Evolutionary conservation across 495 filamentous ascomycete species (phyloP), one percentile per base, ranked within the genome.

Genomic region (Penicillium herquei): DNA sequence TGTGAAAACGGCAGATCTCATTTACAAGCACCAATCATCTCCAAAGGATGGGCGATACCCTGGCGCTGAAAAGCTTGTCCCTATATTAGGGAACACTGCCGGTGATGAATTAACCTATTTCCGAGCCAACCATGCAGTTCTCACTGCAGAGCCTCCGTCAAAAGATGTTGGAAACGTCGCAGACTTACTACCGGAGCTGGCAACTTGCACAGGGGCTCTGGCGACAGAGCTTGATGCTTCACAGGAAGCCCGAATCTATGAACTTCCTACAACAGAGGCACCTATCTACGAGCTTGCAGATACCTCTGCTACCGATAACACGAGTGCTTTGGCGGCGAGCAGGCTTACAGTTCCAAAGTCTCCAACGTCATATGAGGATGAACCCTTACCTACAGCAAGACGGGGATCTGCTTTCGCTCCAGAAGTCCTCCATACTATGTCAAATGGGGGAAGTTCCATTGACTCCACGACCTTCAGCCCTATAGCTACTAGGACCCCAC

Each of bases 61-160:
- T 9, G 81, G 82, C 11, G 71, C 76, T 2, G 82, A 84, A 56
- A 83, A 83, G 61, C 67, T 85, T 6, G 79, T 79, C 17, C 78
- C 79, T 1, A 55, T 80, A 7, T 50, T 86, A 31, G 74, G 72
- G 16, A 73, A 74, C 17, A 55, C 65, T 52, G 78, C 79, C 6
- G 73, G 74, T 16, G 68, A 77, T 3, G 71, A 73, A 8, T 51
- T 87, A 50, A 78, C 73, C 6, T 84, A 79, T 52, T 58, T 87
- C 10, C 72, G 84, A 34, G 74, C 83, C 8, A 77, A 87, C 61
- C 81, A 86, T 69, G 71, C 72, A 8, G 59, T 86, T 14, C 64
- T 85, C 37, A 86, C 84, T 1, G 66, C 77, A 33, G 69, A 79
- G 43, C 68, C 72, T 2, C 76, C 74, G 7, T 48, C 58, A n/a